Base-by-base conservation (phyloP, 2,329 filamentous ascomycete genomes). In the Penicillium sp. region DNA sequence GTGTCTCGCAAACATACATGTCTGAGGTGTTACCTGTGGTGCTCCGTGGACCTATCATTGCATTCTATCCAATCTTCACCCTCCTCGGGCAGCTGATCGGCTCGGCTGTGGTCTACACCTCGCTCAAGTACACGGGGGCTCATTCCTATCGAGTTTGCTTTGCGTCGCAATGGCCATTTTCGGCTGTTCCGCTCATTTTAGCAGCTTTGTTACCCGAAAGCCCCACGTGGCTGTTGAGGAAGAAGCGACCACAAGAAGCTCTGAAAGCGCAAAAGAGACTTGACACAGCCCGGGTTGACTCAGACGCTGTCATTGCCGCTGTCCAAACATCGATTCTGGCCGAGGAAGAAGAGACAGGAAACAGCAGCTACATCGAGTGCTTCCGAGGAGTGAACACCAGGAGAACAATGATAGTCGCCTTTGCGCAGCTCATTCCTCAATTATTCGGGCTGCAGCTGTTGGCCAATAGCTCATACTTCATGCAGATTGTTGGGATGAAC, bases 121-220 rank as follows among this genome's bases (percentile, higher is more conserved):
- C 56, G 67, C 77, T 53, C 1, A 55, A 59, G n/a, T 47, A 55
- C 16, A 18, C 34, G 3, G 56, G 53, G 9, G 36, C 54, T 1
- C n/a, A 54, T 7, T 52, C 55, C 1, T 63, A 62, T 39, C 54
- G 58, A 2, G 65, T 75, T n/a, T 72, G 70, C 11, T 76, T 81
- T 54, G 76, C 69, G 1, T 73, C 76, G 0, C 75, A 79, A 54
- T 80, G 78, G 77, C 66, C 73, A 0, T 78, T 81, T 52, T 75
- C 75, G 0, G 70, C 71, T 14, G 59, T 78, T 1, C 75, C 78
- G 0, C 64, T 81, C 13, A 10, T 76, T 13, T 62, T 79, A 11
- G 71, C 77, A 0, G 63, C 75, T n/a, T 45, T 78, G 39, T 71
- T 82, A 32, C 80, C 79, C 1, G 80, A 83, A 55, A 78, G 73